Conservation (phyloP, 2,329 filamentous ascomycete species). For the Trichophyton schoenleinii region DNA sequence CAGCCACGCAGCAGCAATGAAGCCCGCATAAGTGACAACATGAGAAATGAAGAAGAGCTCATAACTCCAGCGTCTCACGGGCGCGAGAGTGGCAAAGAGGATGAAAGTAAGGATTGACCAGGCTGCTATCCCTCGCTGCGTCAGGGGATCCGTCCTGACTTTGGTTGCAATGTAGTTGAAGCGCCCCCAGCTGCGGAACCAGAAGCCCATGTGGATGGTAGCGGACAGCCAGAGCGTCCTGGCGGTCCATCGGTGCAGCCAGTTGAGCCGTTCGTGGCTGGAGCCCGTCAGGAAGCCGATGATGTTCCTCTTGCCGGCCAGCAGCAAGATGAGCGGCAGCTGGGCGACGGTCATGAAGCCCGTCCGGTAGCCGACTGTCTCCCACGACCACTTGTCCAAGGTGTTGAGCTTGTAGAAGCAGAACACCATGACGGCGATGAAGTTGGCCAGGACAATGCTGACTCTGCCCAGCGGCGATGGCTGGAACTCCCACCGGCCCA, state of each 20-base stretch:
- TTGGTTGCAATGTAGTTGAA: constrained; percentile 40
- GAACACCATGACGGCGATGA: constrained; percentile 40
- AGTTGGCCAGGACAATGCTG: constrained; percentile 30
- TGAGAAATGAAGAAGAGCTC: constrained; percentile 45
- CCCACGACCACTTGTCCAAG: constrained; percentile 38
- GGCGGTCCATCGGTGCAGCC: constrained; percentile 42
- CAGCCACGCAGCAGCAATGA: constrained; percentile 37
- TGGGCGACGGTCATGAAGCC: constrained; percentile 43
- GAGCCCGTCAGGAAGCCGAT: constrained; percentile 37
- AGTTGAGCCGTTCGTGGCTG: constrained; percentile 41
- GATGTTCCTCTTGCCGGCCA: constrained; percentile 45
- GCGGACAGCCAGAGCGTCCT: constrained; percentile 41
- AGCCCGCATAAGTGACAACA: constrained; percentile 39
- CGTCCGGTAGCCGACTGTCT: constrained; percentile 45
- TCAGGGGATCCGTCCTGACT: constrained; percentile 37
- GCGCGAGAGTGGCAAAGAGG: constrained; percentile 38
- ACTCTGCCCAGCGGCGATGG: constrained; percentile 30
- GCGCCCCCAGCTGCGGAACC: constrained; percentile 40
- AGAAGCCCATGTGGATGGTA: constrained; percentile 44
- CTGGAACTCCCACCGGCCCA: constrained; percentile 21
- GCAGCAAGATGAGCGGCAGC: constrained; percentile 43
- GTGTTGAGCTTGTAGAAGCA: constrained; percentile 46
- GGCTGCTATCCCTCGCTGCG: constrained; percentile 40
- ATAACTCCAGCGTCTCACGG: constrained; percentile 39
- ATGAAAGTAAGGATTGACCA: constrained; percentile 42